Base-by-base conservation (phyloP, 1,284 basidiomycete genomes). In the Ganoderma lucidum region DNA sequence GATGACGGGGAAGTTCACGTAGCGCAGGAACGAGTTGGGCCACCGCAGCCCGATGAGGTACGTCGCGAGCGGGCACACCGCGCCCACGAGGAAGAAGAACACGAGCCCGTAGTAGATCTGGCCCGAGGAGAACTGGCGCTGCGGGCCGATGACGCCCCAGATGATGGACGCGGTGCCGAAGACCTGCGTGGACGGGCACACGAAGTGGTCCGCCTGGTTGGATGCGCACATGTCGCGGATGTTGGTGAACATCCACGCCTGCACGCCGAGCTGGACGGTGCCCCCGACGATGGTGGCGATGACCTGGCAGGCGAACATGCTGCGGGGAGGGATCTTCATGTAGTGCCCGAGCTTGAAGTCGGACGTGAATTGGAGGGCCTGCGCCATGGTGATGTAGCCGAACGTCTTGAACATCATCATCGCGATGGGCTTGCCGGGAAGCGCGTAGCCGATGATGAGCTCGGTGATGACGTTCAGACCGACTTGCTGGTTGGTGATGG, bases 311-410 rank as follows among this genome's bases (percentile, higher is more conserved):
- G 79, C 83, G 78, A 93, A 90, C 86, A 93, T 90, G 9, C 83
- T 77, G 56, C 84, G 80, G 0, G 85, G 83, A 68, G 85, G 83
- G 39, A 91, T 81, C 78, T 93, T 92, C 90, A 92, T 92, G 81
- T 92, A 92, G 73, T 92, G 90, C 5, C 89, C 90, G 59, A 92
- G 85, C 78, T 92, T 91, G 80, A 91, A 89, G 78, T 93, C 91
- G 14, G 86, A 86, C 9, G 90, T 86, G 78, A 93, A 93, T 42
- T 71, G 70, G 58, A 78, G 70, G 8, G 76, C 76, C 72, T 85
- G 85, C 6, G 76, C 76, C 77, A 84, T 82, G 30, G 82, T 81
- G 74, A 85, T 83, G 71, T 84, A 84, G 4, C 80, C 83, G 71
- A 81, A 85, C 14, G 86, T 86, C 81, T 87, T 96, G 88, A 85